Base-by-base conservation (phyloP, 2,329 filamentous ascomycete species). In the Ophiognomonia clavigignenti-juglandacearum region DNA sequence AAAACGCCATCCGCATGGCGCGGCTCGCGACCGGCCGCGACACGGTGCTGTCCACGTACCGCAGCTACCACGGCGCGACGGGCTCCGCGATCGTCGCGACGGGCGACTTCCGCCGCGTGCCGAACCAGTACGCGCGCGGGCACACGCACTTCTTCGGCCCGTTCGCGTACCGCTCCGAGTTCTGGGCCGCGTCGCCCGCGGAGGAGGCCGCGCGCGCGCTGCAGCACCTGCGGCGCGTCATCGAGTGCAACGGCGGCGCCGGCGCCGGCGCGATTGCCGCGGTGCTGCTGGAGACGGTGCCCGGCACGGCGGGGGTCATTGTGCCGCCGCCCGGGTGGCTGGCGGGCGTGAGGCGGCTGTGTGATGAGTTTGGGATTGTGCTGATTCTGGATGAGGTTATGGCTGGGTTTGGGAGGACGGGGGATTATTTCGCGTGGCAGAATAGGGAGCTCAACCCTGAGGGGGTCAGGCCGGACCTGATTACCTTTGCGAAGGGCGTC, bases 61-160 rank as follows among this genome's bases (percentile, higher is more conserved):
- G 49, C 11, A 51, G 49, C 34, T 57, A 58, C 54, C 58, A 59
- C 54, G 57, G 59, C 49, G 47, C 50, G 49, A 54, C 48, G 7
- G 48, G 45, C 1, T 40, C 41, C 8, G 48, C 45, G 9, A 52
- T 54, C 51, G 51, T 52, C 37, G 51, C 53, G 34, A 54, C 53
- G 39, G 56, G 55, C 35, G 54, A 55, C 51, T 57, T 59, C 51
- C 48, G 47, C 39, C 43, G 48, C 39, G 52, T 61, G 14, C 41
- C 43, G 19, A 51, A 51, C 18, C 49, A 51, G 35, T 51, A 39
- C 20, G 49, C 49, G 4, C 49, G 49, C n/a, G 49, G 49, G 8
- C 49, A 51, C 19, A 45, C 46, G 10, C 49, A 51, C 35, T 51
- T 51, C 42, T 51, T 51, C 20, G 49, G 49, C 7, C 49, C 49